Percentiles rank a stretch among this genome's conserved stretches.
Conservation (phyloP, 2,329 filamentous ascomycete species). For the Akanthomyces uredinophilus region DNA sequence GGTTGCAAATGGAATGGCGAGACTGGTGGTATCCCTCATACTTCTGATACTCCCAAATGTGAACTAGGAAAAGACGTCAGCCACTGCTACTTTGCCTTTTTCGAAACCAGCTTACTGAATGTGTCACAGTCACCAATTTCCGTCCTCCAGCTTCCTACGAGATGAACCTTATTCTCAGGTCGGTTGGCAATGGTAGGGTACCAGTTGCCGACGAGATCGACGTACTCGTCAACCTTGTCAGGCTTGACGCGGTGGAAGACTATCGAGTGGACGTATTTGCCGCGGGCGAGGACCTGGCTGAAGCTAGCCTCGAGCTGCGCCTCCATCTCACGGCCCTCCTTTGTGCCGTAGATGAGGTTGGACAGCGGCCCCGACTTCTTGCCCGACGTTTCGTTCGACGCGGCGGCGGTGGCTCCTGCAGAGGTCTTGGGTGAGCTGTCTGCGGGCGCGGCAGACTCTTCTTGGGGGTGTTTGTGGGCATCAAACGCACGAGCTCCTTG, state of each 20-base stretch:
- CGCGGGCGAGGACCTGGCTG: conserved; percentile 86
- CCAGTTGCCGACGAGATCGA: conserved; percentile 81
- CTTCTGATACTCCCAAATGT: conserved; percentile 99
- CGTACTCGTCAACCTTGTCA: conserved; percentile 92
- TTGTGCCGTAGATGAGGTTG: conserved; percentile 93
- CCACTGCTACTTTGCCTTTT: not conserved
- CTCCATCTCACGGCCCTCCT: conserved; percentile 89
- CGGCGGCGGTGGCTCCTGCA: conserved; percentile 47
- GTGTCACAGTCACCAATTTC: conserved; percentile 97
- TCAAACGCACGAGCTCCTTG: conserved; percentile 74
- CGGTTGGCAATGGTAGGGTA: conserved; percentile 84
- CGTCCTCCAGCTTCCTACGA: conserved; percentile 97
- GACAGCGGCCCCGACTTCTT: conserved; percentile 71
- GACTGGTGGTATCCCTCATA: conserved; percentile 95
- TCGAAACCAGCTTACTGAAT: conserved; percentile 63
- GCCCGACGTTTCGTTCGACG: conserved; percentile 40
- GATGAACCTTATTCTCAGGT: conserved; percentile 86
- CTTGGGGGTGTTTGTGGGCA: conserved; percentile 31
- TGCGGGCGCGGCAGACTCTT: conserved; percentile 36
- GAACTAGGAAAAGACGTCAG: conserved; percentile 55
- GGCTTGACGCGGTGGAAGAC: conserved; percentile 95
- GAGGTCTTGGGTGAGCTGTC: conserved; percentile 31
- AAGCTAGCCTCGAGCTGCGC: conserved; percentile 95
- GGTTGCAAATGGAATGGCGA: conserved; percentile 73
- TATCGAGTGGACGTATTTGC: conserved; percentile 98